Evolutionary conservation across 2,329 filamentous ascomycete genomes (phyloP).

Genomic region (Penicillium sp.): DNA sequence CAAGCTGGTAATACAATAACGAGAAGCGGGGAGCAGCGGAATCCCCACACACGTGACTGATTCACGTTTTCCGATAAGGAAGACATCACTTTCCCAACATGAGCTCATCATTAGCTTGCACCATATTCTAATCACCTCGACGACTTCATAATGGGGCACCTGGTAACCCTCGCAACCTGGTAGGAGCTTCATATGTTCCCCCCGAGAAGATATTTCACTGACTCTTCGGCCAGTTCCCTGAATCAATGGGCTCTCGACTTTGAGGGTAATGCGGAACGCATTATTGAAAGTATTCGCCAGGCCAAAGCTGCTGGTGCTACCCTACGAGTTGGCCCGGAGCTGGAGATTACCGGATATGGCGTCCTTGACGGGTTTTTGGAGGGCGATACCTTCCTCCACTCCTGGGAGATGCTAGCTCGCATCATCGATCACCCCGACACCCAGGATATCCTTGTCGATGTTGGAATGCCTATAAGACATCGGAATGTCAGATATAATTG

Average conservation of each 20-base stretch:
- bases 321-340: slow-evolving; percentile 55
- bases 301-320: slow-evolving; percentile 60
- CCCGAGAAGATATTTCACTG: background rate
- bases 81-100: background rate
- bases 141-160: slow-evolving; percentile 33
- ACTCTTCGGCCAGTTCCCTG: slow-evolving; percentile 25
- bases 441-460: slow-evolving; percentile 62
- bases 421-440: slow-evolving; percentile 58
- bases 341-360: slow-evolving; percentile 57
- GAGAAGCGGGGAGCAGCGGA: slow-evolving; percentile 10
- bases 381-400: slow-evolving; percentile 54
- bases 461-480: slow-evolving; percentile 60
- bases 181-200: slow-evolving; percentile 12
- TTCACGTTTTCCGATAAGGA: slow-evolving; percentile 2
- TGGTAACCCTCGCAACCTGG: slow-evolving; percentile 45
- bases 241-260: slow-evolving; percentile 56
- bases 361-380: slow-evolving; percentile 64
- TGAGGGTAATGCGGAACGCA: slow-evolving; percentile 58
- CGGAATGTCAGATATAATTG: slow-evolving; percentile 61
- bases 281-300: slow-evolving; percentile 56
- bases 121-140: background rate
- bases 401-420: slow-evolving; percentile 57
- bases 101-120: background rate
- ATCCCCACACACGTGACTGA: slow-evolving; percentile 23
- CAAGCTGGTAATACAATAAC: slow-evolving; percentile 4